These are phyloP conservation scores for Schizochytrium sp. DNA, from an alignment of 108 stramenopile genomes.

Conservation along the genomic window DNA sequence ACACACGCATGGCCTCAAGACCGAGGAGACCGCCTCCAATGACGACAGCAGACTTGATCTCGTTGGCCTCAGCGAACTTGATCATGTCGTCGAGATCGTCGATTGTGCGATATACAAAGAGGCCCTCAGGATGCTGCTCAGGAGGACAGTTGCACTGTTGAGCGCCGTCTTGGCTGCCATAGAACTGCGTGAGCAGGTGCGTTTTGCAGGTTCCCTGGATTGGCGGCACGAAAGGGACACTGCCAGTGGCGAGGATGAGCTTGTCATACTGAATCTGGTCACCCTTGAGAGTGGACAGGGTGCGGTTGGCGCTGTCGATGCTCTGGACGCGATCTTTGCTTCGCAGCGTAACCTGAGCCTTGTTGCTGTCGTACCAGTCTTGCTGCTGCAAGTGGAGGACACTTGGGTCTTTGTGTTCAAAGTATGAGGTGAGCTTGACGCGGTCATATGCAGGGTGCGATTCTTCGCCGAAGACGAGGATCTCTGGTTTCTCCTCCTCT, in stretches of 20 bases:
- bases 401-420: constrained; percentile 87
- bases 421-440: constrained; percentile 90
- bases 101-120: constrained; percentile 94
- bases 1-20: constrained; percentile 86
- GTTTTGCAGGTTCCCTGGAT: constrained; percentile 81
- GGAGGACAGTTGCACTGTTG: constrained; percentile 60
- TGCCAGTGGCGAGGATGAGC: constrained; percentile 91
- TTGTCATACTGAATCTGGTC: constrained; percentile 86
- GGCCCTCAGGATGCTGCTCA: constrained; percentile 71
- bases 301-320: constrained; percentile 81
- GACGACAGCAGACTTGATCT: constrained; percentile 88
- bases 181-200: constrained; percentile 34
- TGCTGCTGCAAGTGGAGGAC: constrained; percentile 85
- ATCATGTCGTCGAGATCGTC: constrained; percentile 92
- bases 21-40: constrained; percentile 92
- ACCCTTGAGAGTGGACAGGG: constrained; percentile 78
- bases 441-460: constrained; percentile 91
- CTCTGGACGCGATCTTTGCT: constrained; percentile 87
- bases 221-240: constrained; percentile 91
- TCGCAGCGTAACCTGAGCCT: constrained; percentile 83
- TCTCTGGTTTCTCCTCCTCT: constrained; percentile 66
- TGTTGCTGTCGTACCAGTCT: constrained; percentile 87
- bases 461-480: constrained; percentile 91
- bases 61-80: constrained; percentile 84
- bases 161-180: background rate